Evolutionary conservation across 495 filamentous ascomycete species (phyloP).

Genomic region (Podospora australis): DNA sequence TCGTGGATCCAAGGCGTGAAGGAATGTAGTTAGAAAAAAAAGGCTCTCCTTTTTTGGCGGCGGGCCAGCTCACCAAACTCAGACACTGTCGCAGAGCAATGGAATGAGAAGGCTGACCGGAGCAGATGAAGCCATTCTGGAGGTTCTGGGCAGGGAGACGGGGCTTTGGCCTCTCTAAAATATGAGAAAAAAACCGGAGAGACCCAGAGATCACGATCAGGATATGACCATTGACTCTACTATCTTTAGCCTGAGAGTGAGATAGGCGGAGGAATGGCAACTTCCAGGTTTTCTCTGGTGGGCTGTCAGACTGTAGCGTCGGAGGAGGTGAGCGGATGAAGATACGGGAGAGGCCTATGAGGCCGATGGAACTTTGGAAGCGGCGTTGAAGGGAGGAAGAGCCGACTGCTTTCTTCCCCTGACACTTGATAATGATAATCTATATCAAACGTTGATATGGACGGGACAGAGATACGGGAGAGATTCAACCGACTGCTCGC

Average conservation of each 20-base stretch:
- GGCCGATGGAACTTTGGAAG: no score
- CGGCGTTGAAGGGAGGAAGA: no score
- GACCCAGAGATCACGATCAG: neutral
- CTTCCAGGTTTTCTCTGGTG: neutral
- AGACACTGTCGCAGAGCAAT: neutral
- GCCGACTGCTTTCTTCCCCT: no score
- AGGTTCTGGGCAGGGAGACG: neutral
- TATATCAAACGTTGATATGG: no score
- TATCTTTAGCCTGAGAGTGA: slow-evolving; percentile 1
- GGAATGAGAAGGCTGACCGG: neutral
- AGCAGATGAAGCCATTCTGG: neutral
- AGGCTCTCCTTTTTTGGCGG: neutral
- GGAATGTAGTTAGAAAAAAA: neutral
- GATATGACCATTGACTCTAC: neutral
- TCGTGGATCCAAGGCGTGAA: neutral
- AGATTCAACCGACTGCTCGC: no score
- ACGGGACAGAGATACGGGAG: no score
- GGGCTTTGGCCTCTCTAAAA: neutral
- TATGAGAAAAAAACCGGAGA: neutral
- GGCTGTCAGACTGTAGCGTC: no score
- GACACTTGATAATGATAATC: no score
- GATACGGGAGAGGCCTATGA: no score
- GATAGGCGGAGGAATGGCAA: no score
- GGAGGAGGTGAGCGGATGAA: no score
- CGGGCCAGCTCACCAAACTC: neutral